phyloP scores from a whole-genome alignment of 73 alveolate species.

The Tetrahymena thermophila region DNA sequence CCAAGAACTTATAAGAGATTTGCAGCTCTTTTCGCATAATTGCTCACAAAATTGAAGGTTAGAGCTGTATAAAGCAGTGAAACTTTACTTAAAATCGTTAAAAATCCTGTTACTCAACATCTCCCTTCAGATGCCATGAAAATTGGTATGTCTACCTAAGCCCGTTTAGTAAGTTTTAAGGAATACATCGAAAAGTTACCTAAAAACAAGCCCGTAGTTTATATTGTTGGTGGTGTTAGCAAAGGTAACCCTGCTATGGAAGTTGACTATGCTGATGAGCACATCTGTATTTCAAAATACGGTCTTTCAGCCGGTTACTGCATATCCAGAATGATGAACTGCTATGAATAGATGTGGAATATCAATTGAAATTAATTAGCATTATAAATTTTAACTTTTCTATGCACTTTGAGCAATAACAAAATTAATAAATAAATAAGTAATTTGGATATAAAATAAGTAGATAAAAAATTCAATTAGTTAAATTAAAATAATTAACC shows the following conservation, averaged over 20 bases:
- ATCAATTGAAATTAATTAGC: constrained; percentile 4
- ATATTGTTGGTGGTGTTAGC: constrained; percentile 91
- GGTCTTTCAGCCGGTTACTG: constrained; percentile 71
- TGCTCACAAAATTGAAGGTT: constrained; percentile 71
- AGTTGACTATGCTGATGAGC: constrained; percentile 51
- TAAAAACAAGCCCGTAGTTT: constrained; percentile 67
- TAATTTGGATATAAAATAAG: not conserved
- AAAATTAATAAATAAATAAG: not conserved
- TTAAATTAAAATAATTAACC: too few relatives aligned
- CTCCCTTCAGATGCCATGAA: constrained; percentile 82
- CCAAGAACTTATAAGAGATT: constrained; percentile 93
- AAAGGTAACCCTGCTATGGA: constrained; percentile 93
- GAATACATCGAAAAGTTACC: constrained; percentile 56
- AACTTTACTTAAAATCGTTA: constrained; percentile 78
- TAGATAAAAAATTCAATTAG: not conserved
- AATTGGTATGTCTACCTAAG: constrained; percentile 86
- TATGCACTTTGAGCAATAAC: not conserved
- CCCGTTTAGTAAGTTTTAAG: constrained; percentile 63
- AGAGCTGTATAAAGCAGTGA: constrained; percentile 71
- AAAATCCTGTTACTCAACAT: constrained; percentile 83
- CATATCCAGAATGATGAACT: constrained; percentile 51
- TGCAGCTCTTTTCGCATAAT: constrained; percentile 87
- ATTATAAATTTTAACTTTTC: not conserved
- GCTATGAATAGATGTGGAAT: constrained; percentile 65
- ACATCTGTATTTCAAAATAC: constrained; percentile 56